Evolutionary conservation across 2,329 filamentous ascomycete genomes (phyloP).

Genomic region (Diaporthe australafricana): DNA sequence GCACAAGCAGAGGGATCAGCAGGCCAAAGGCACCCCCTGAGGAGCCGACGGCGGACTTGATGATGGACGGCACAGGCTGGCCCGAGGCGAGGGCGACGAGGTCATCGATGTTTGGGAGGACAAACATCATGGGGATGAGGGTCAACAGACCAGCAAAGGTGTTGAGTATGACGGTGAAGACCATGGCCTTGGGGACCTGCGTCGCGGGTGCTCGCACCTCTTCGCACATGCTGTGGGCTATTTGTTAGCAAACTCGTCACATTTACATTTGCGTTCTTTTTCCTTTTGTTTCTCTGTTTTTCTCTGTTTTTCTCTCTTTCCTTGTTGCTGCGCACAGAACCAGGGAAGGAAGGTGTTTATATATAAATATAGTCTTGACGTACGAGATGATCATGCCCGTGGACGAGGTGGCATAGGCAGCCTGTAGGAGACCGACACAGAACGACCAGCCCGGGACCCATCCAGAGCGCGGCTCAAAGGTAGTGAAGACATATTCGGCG

Average conservation of each 20-base stretch:
- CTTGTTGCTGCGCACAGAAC: no score
- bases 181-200: slow-evolving; percentile 80
- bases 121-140: slow-evolving; percentile 76
- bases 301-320: no score
- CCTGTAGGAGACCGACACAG: slow-evolving; percentile 77
- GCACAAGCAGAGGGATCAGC: slow-evolving; percentile 72
- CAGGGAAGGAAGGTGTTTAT: no score
- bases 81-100: slow-evolving; percentile 65
- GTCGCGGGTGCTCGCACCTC: slow-evolving; percentile 74
- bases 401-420: slow-evolving; percentile 79
- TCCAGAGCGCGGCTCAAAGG: slow-evolving; percentile 76
- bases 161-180: slow-evolving; percentile 75
- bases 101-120: slow-evolving; percentile 70
- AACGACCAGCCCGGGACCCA: slow-evolving; percentile 81
- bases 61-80: slow-evolving; percentile 74
- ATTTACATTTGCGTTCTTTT: no score
- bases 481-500: slow-evolving; percentile 73
- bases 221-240: slow-evolving; percentile 73
- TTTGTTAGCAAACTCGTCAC: slow-evolving; percentile 26
- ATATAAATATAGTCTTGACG: slow-evolving; percentile 48
- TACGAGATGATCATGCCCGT: slow-evolving; percentile 85
- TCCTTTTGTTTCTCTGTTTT: no score
- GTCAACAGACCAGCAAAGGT: slow-evolving; percentile 74
- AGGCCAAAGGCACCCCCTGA: slow-evolving; percentile 72
- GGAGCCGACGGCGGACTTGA: slow-evolving; percentile 71